Conservation (phyloP, 495 filamentous ascomycete genomes). For the Elaphomyces granulatus region DNA sequence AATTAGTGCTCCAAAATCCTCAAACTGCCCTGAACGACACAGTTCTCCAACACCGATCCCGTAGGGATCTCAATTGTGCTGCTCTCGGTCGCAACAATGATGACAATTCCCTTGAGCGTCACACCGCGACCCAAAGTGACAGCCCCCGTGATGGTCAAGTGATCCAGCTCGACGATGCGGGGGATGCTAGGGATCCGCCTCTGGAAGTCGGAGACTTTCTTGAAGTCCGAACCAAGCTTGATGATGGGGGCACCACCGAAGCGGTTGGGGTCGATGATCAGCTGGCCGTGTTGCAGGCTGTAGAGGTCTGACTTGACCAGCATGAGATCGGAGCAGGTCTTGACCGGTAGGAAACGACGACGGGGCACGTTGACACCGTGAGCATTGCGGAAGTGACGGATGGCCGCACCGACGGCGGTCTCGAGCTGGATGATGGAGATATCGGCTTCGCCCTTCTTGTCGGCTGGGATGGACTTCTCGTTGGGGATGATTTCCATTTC, state of each 20-base stretch:
- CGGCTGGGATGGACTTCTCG: conserved; percentile 92
- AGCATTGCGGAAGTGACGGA: conserved; percentile 95
- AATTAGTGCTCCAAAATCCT: conserved; percentile 88
- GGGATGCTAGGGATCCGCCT: conserved; percentile 92
- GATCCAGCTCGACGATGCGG: conserved; percentile 95
- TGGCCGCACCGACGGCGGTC: conserved; percentile 95
- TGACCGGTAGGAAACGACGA: conserved; percentile 96
- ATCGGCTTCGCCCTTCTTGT: conserved; percentile 99
- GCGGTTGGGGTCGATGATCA: conserved; percentile 87
- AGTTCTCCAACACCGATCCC: conserved; percentile 94
- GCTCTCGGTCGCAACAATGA: conserved; percentile 96
- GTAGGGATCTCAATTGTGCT: conserved; percentile 96
- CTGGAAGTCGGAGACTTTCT: conserved; percentile 99
- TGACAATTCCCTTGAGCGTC: conserved; percentile 96
- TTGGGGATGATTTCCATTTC: conserved; percentile 99
- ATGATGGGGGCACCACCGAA: conserved; percentile 98
- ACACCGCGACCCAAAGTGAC: conserved; percentile 95
- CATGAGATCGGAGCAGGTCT: conserved; percentile 99
- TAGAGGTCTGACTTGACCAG: conserved; percentile 99
- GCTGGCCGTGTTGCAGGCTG: conserved; percentile 97
- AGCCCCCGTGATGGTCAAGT: conserved; percentile 91
- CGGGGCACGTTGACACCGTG: conserved; percentile 99
- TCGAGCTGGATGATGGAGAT: conserved; percentile 95
- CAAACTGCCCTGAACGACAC: conserved; percentile 96
- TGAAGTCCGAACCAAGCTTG: conserved; percentile 98